These are phyloP conservation scores for Panicum miliaceum DNA, from an alignment of 176 grass and related monocot genomes.

Conservation along the genomic window DNA sequence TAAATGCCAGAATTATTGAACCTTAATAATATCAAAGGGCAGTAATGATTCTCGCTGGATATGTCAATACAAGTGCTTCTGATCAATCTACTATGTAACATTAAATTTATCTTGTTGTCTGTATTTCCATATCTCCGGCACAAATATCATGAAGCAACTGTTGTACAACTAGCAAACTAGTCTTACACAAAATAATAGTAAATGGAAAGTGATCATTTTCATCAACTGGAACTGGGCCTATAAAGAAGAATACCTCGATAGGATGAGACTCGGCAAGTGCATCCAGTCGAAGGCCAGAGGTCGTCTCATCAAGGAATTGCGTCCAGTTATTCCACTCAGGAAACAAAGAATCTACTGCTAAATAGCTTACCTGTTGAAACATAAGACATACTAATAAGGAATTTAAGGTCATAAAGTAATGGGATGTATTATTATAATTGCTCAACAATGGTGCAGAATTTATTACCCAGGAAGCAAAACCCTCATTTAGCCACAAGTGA, in stretches of 20 bases:
- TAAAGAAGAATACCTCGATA: constrained; percentile 79
- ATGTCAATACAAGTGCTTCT: background rate
- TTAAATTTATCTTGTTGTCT: background rate
- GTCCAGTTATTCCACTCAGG: constrained; percentile 97
- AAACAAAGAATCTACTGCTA: constrained; percentile 79
- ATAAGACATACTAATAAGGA: constrained; percentile 22
- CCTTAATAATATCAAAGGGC: constrained; percentile 8
- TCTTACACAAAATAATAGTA: background rate
- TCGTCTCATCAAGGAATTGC: constrained; percentile 85
- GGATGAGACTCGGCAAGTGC: constrained; percentile 94
- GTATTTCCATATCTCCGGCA: constrained; percentile 11
- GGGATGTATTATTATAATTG: background rate
- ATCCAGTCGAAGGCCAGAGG: constrained; percentile 79
- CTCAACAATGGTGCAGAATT: constrained; percentile 6
- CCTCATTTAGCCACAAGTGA: constrained; percentile 97
- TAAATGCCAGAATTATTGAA: constrained; percentile 22
- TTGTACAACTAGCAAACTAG: constrained; percentile 8
- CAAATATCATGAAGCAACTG: constrained; percentile 10
- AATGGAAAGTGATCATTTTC: background rate
- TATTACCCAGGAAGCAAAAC: constrained; percentile 95
- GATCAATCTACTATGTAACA: background rate
- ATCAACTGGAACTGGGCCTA: background rate
- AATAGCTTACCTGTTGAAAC: constrained; percentile 82
- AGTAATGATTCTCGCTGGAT: background rate
- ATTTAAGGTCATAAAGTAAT: background rate